A percentile compares a stretch with the other conserved stretches of the same genome.
Conservation (phyloP, 2,329 filamentous ascomycete genomes). For the Plectosphaerella cucumerina region DNA sequence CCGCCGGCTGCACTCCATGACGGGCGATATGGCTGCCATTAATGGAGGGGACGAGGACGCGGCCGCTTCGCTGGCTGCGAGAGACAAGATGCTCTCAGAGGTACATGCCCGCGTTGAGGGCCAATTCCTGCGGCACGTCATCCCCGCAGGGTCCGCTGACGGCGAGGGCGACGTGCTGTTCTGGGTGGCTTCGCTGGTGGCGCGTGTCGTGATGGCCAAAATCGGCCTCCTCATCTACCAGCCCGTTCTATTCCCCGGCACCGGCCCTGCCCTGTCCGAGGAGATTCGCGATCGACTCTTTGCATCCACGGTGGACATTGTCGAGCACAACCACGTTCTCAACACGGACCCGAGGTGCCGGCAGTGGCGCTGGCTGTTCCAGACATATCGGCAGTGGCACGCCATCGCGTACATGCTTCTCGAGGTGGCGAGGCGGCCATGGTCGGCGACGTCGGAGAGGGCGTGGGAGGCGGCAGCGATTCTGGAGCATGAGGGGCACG, state of each 20-base stretch:
- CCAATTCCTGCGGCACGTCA: constrained; percentile 44
- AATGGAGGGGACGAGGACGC: constrained; percentile 19
- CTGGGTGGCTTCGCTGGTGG: constrained; percentile 65
- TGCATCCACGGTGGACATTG: constrained; percentile 67
- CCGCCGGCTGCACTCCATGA: constrained; percentile 27
- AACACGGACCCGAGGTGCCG: constrained; percentile 51
- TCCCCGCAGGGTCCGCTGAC: constrained; percentile 19
- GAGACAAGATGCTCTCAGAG: constrained; percentile 44
- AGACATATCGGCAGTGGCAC: constrained; percentile 49
- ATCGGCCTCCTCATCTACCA: constrained; percentile 76
- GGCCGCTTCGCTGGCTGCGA: constrained; percentile 25
- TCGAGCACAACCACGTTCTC: constrained; percentile 64
- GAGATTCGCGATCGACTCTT: constrained; percentile 67
- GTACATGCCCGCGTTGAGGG: constrained; percentile 50
- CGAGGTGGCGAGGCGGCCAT: constrained; percentile 40
- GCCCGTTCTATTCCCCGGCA: constrained; percentile 60
- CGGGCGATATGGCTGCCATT: constrained; percentile 26
- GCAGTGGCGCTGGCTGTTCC: constrained; percentile 45
- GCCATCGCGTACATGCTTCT: constrained; percentile 45
- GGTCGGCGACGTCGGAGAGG: constrained; percentile 45
- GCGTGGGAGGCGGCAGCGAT: constrained; percentile 43
- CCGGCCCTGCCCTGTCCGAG: constrained; percentile 50
- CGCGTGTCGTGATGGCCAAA: constrained; percentile 70
- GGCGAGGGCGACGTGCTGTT: constrained; percentile 51
- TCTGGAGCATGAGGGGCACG: constrained; percentile 29